These are phyloP conservation scores for Tricholoma flavovirens DNA, from an alignment of 768 basidiomycete species.

Conservation along the genomic window DNA sequence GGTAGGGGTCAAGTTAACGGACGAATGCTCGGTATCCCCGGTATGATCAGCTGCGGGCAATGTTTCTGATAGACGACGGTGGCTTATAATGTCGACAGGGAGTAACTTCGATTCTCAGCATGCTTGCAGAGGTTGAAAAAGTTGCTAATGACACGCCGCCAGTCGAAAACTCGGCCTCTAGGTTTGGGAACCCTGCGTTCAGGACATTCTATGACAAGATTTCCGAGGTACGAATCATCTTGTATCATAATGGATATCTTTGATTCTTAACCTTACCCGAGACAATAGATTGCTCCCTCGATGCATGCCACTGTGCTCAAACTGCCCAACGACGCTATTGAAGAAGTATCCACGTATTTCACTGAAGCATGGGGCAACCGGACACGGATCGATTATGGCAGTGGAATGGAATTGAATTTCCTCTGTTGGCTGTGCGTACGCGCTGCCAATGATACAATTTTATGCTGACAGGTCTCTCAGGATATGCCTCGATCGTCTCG, in stretches of 20 bases:
- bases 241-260: neutral
- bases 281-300: conserved; percentile 40
- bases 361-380: conserved; percentile 88
- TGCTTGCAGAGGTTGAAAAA: conserved; percentile 63
- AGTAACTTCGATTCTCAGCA: conserved; percentile 50
- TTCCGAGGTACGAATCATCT: conserved; percentile 41
- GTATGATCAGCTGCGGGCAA: conserved; percentile 37
- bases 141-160: conserved; percentile 72
- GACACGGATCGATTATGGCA: conserved; percentile 95
- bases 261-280: neutral
- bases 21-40: conserved; percentile 48
- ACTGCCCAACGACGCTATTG: conserved; percentile 50
- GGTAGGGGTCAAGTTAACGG: conserved; percentile 69
- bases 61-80: conserved; percentile 2
- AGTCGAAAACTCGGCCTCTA: conserved; percentile 82
- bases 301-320: conserved; percentile 57
- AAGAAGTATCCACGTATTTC: conserved; percentile 79
- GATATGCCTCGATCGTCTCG: conserved; percentile 72
- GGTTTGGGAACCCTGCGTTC: conserved; percentile 98
- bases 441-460: neutral
- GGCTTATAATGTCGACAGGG: conserved; percentile 39
- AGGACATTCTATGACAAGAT: conserved; percentile 85
- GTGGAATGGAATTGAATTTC: conserved; percentile 98
- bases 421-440: conserved; percentile 86
- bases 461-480: conserved; percentile 34